These are phyloP conservation scores for Aspergillus brasiliensis DNA, from an alignment of 2,329 filamentous ascomycete genomes.

Conservation along the genomic window DNA sequence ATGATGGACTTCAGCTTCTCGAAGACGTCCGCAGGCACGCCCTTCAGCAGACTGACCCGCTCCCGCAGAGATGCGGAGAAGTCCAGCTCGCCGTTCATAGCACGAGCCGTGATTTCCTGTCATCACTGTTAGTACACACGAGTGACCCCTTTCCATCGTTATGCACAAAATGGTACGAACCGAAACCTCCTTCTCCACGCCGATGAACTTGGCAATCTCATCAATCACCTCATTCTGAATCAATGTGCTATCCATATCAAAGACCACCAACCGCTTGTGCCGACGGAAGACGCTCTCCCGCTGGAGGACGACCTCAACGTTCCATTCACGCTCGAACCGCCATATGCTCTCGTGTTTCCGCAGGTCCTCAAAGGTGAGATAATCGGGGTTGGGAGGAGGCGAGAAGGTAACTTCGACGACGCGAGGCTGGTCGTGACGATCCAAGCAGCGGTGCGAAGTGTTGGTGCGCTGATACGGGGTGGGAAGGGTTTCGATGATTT, in stretches of 20 bases:
- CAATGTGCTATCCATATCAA: conserved; percentile 98
- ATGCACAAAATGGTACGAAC: conserved; percentile 36
- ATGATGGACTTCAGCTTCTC: conserved; percentile 73
- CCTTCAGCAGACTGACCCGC: conserved; percentile 77
- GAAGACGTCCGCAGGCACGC: conserved; percentile 77
- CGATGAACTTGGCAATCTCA: conserved; percentile 81
- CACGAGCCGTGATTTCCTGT: conserved; percentile 79
- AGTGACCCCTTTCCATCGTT: background rate
- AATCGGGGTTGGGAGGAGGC: conserved; percentile 51
- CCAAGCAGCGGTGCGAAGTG: conserved; percentile 52
- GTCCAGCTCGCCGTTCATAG: conserved; percentile 95
- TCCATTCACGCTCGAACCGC: conserved; percentile 85
- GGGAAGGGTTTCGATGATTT: conserved; percentile 52
- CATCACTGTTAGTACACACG: conserved; percentile 12
- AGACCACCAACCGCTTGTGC: conserved; percentile 84
- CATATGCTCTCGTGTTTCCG: conserved; percentile 80
- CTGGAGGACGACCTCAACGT: conserved; percentile 80
- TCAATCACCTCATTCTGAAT: conserved; percentile 98
- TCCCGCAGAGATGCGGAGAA: conserved; percentile 82
- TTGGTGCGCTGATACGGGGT: conserved; percentile 53
- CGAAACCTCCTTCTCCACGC: conserved; percentile 78
- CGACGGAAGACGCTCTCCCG: conserved; percentile 71
- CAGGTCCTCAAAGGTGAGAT: conserved; percentile 64
- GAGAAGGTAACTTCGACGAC: conserved; percentile 57
- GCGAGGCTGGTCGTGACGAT: conserved; percentile 50